Conservation (phyloP, 2,329 filamentous ascomycete genomes). For the Cladosporium sphaerospermum region DNA sequence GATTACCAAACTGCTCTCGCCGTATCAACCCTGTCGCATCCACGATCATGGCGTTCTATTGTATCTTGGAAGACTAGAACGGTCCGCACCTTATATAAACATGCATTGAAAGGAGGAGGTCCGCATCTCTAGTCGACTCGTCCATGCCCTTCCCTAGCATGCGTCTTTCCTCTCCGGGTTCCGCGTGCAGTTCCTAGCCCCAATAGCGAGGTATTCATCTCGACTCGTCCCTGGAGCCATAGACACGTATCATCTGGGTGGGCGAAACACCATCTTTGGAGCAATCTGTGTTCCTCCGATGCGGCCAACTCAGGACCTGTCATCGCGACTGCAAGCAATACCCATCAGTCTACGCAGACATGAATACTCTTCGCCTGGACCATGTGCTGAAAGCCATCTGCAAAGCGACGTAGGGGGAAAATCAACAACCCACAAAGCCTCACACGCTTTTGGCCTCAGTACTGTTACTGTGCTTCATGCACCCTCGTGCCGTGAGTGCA, state of each 20-base stretch:
- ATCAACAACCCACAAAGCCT: not conserved
- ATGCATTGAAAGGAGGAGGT: not conserved
- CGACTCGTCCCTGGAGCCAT: not conserved
- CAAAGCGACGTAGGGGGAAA: not conserved
- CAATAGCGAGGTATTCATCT: not conserved
- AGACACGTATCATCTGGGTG: too few species aligned
- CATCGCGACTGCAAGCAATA: too few species aligned
- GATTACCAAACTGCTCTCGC: conserved; percentile 4
- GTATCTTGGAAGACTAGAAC: not conserved
- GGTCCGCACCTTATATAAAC: not conserved
- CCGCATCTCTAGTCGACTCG: not conserved
- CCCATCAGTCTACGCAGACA: not conserved
- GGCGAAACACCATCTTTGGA: too few species aligned
- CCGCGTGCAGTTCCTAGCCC: not conserved
- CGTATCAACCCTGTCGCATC: conserved; percentile 2
- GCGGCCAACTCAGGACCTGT: too few species aligned
- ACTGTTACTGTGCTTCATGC: not conserved
- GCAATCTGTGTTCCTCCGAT: too few species aligned
- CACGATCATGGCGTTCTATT: not conserved
- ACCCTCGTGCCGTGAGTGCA: not conserved
- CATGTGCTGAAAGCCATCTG: not conserved
- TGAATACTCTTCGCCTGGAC: not conserved
- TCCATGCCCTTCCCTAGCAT: not conserved
- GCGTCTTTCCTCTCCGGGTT: not conserved
- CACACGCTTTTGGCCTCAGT: not conserved